These are phyloP conservation scores for Termitomyces sp. DNA, from an alignment of 768 basidiomycete genomes.

Conservation along the genomic window DNA sequence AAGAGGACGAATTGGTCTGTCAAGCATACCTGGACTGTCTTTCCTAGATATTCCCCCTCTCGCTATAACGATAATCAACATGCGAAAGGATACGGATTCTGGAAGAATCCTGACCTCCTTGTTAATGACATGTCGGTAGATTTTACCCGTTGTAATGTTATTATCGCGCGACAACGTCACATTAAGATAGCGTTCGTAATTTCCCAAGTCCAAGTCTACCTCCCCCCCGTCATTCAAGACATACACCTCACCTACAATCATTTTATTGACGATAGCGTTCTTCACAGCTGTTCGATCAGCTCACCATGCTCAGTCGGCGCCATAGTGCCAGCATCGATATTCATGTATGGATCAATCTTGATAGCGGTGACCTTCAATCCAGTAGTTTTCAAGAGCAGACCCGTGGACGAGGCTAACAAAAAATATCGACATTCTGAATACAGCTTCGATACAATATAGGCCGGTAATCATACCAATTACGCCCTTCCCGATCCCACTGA, in stretches of 20 bases:
- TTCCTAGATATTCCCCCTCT: slow-evolving; percentile 87
- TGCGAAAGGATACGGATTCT: background rate
- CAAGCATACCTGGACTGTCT: slow-evolving; percentile 81
- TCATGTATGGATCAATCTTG: slow-evolving; percentile 99
- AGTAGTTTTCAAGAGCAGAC: slow-evolving; percentile 88
- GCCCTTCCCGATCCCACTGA: slow-evolving; percentile 98
- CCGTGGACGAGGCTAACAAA: slow-evolving; percentile 85
- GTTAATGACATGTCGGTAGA: slow-evolving; percentile 95
- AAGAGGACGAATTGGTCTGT: background rate
- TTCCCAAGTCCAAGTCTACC: slow-evolving; percentile 95
- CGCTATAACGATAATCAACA: slow-evolving; percentile 35
- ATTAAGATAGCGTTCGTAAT: slow-evolving; percentile 97
- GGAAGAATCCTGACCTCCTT: slow-evolving; percentile 64
- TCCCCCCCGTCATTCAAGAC: slow-evolving; percentile 98
- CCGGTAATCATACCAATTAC: slow-evolving; percentile 77
- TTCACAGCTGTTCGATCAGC: slow-evolving; percentile 15
- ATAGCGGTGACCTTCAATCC: slow-evolving; percentile 97
- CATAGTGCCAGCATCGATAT: slow-evolving; percentile 99
- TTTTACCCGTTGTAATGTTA: slow-evolving; percentile 98
- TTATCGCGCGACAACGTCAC: slow-evolving; percentile 92
- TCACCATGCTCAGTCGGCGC: slow-evolving; percentile 95
- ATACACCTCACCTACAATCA: slow-evolving; percentile 77
- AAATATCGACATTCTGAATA: slow-evolving; percentile 10
- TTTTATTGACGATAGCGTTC: background rate
- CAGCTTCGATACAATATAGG: slow-evolving; percentile 14